Base-by-base conservation (phyloP, 805 yeast genomes). In the Candida golubevii region DNA sequence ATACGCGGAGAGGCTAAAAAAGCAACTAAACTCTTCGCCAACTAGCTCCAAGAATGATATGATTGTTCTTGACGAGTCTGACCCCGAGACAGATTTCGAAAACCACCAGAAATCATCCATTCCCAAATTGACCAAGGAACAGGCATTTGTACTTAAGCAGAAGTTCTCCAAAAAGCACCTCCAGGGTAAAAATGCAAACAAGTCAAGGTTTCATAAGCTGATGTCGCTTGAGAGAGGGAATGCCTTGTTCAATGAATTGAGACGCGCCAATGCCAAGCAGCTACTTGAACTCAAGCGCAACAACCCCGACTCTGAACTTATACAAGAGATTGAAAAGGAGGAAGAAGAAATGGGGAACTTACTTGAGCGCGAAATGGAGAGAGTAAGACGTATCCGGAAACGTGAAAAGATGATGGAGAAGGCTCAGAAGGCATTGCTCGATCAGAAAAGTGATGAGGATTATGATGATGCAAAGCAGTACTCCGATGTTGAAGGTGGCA, bases 281-380 rank as follows among this genome's bases (percentile, higher is more conserved):
- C 62, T 71, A 33, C 60, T 56, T 38, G 57, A 55, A 4, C 46
- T 56, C 37, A 57, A 54, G 31, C 39, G 48, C 23, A 45, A 42
- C 29, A 53, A 59, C 37, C 55, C 55, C 6, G 60, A 65, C 36
- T 47, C 56, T n/a, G 63, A 61, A 27, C 51, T 59, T 15, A 45
- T 62, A 10, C 63, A 66, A 37, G 73, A 69, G 42, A 60, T 69
- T 33, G 73, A 70, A 39, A 61, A 63, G 48, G 74, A 71, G 39
- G 76, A 71, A 35, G 74, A 69, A 38, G 63, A 63, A 26, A 69
- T 71, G 74, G 74, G 70, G 6, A 59, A 66, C 9, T 59, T 71
- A 35, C 63, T 79, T 51, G 78, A 77, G 50, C 67, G 75, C 45
- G 82, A 77, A 55, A 70, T 77, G 48, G 72, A 72, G 45, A 67